Base-by-base conservation (phyloP, 768 basidiomycete species). In the Candolleomyces aberdarensis region DNA sequence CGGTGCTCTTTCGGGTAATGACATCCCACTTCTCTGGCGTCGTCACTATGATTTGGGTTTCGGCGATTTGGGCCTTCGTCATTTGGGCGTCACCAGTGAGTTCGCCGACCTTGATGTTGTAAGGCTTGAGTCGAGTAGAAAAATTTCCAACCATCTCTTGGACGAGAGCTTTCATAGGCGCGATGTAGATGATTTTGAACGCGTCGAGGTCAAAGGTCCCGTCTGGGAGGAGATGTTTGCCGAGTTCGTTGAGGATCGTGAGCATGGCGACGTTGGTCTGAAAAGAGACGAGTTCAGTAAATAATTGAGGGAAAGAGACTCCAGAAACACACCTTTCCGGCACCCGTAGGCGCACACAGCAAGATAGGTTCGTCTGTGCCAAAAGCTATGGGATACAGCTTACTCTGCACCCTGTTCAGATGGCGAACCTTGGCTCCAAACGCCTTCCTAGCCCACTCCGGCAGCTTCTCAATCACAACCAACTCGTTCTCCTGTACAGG, bases 21-120 rank as follows among this genome's bases (percentile, higher is more conserved):
- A 99, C 97, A 66, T 99, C 96, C 94, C 94, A 99, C 73, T 99
- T 98, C 77, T 99, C 97, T 0, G 96, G 97, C 0, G 97, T 98
- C 0, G 96, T 97, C 63, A 98, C 95, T 73, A 98, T 98, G 69
- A 99, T 93, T 70, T 98, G 96, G 0, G 96, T 97, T 69, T 96
- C 95, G 9, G 94, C 77, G 57, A 98, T 98, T 73, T 98, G 96
- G 63, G 92, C 88, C 72, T 98, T 99, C 57, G 96, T 99, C 85
- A 98, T 92, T 80, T 98, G 96, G 29, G 93, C 85, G 72, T 99
- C 97, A 26, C 97, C 97, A 0, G 97, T 99, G 58, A 99, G 82
- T 73, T 99, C 97, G 31, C 92, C 93, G 51, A 99, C 91, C 62
- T 86, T 89, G 75, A 99, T 82, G 47, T 89, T 91, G 61, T 78